Evolutionary conservation across 2,329 filamentous ascomycete genomes (phyloP), one percentile per base, ranked within the genome.

Genomic region (Penicillium thymicola): DNA sequence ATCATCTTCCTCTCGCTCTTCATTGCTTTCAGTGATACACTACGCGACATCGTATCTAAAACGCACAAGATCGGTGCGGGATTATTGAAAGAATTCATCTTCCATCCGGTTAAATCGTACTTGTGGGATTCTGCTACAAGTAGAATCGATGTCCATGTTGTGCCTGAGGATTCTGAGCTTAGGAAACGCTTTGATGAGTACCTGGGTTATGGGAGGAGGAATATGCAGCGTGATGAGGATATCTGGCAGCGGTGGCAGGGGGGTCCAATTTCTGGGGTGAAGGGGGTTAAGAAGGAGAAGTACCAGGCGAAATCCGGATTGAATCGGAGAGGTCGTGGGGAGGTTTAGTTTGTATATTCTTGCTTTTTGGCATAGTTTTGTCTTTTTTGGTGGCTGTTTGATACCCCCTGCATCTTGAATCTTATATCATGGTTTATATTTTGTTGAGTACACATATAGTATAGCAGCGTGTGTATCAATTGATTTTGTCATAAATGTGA

Each of bases 1-100:
- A n/a, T 86, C 9, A 81, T 86, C 40, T 62, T 74, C 1, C 61
- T 76, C 0, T 80, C 83, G 0, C 76, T 87, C 2, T 63, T 85
- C 0, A 73, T 80, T 1, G 84, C 84, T 0, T 87, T 85, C 70
- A 86, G 66, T 50, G 64, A 70, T 36, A 64, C 55, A 2, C 63
- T 71, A 2, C 69, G 68, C 30, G 66, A 69, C 40, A 55, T 47
- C 21, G 62, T 67, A 9, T 58, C 60, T 8, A 69, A 65, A 41
- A 45, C 58, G 1, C 59, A 65, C n/a, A 67, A 67, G 21, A 65
- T 72, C 16, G 10, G 59, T 13, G 14, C 41, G 0, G 67, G 68
- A 0, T 47, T 71, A 5, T 16, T 59, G 9, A 60, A 55, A 32
- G 70, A 72, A 3, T 64, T 67, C 5, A 11, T 71, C 9, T 38